Evolutionary conservation across 768 basidiomycete species (phyloP), one percentile per base, ranked within the genome.

Genomic region (Grammothele lineata): DNA sequence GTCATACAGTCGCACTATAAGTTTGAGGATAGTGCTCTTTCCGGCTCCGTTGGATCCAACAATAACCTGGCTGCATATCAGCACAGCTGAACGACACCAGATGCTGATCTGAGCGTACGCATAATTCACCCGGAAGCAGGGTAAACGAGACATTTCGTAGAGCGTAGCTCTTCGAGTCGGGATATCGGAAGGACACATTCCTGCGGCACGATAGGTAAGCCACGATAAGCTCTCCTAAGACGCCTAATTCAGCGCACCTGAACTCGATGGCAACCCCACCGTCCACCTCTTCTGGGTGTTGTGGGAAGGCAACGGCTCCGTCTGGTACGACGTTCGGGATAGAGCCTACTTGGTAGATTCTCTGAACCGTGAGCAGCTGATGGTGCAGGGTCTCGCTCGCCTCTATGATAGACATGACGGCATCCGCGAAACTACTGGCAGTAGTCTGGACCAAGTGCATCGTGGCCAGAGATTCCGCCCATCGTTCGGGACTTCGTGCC

Each of bases 21-120:
- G 69, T 59, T 89, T 89, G 37, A 89, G 66, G 34, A 89, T 77
- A 2, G 86, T 89, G 57, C 82, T 85, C 64, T 89, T 89, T 2
- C 67, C 87, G 0, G 83, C 85, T 7, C 87, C 87, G 47, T 89
- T 89, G 25, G 70, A 72, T 11, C 87, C 87, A 2, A 89, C 83
- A 34, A 89, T 81, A 33, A 88, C 73, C 85, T 87, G 24, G 21
- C 1, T 15, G 19, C 21, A 30, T 30, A 30, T 30, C 8, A 30
- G 7, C 7, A 30, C 8, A n/a, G n/a, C n/a, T n/a, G 27, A 30
- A 7, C 27, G 27, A 7, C 7, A 14, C 27, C 27, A 22, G 50
- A 38, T 24, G 7, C 18, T n/a, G n/a, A n/a, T n/a, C n/a, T n/a
- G n/a, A 22, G 65, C 81, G 37, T 63, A 87, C 87, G 60, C 87